Conservation (phyloP, 1,284 basidiomycete species). For the Microbotryum violaceum region DNA sequence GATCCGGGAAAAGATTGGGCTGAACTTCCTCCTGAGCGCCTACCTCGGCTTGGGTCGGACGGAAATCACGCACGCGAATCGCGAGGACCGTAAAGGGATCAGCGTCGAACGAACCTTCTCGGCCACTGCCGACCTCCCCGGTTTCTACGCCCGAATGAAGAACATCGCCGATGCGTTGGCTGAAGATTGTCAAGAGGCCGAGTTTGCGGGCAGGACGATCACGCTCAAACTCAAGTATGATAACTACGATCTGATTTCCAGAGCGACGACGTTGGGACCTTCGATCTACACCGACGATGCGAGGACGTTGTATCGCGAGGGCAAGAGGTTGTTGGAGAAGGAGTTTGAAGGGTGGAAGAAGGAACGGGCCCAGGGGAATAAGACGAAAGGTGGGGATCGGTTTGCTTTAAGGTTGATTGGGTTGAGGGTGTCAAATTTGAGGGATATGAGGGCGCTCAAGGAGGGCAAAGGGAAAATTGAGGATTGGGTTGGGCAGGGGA, state of each 20-base stretch:
- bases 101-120: constrained; percentile 68
- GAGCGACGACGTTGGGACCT: constrained; percentile 64
- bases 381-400: constrained; percentile 15
- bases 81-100: constrained; percentile 80
- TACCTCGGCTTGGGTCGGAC: constrained; percentile 81
- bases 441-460: constrained; percentile 22
- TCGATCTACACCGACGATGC: constrained; percentile 23
- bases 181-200: constrained; percentile 57
- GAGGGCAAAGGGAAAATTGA: background rate
- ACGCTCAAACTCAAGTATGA: constrained; percentile 47
- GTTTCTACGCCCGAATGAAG: constrained; percentile 63
- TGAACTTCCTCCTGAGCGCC: constrained; percentile 43
- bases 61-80: constrained; percentile 59
- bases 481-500: background rate
- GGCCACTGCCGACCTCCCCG: background rate
- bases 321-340: constrained; percentile 26
- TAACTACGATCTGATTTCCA: constrained; percentile 72
- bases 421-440: constrained; percentile 27
- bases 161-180: constrained; percentile 72
- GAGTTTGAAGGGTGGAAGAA: constrained; percentile 6
- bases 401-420: constrained; percentile 30
- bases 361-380: constrained; percentile 9
- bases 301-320: constrained; percentile 23
- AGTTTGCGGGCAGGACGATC: constrained; percentile 42
- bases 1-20: constrained; percentile 20